These are phyloP conservation scores for Antrodiella citrinella DNA, from an alignment of 768 basidiomycete species.

Conservation along the genomic window DNA sequence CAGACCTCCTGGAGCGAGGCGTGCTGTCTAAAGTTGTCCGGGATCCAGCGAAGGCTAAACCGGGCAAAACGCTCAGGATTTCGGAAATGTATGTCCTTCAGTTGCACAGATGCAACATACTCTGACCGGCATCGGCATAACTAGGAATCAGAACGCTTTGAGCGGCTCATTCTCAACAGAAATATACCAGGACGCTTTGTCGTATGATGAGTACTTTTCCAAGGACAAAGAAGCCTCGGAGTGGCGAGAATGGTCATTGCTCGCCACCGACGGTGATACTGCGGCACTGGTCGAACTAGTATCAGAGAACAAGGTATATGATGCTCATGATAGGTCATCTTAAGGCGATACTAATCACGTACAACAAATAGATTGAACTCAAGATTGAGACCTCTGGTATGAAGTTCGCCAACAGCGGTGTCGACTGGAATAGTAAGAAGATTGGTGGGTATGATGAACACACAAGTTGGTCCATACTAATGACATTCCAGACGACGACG, in stretches of 20 bases:
- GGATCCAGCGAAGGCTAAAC: slow-evolving; percentile 53
- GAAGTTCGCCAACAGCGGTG: slow-evolving; percentile 40
- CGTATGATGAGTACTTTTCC: slow-evolving; percentile 47
- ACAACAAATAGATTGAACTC: slow-evolving; percentile 68
- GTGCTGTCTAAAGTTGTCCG: slow-evolving; percentile 60
- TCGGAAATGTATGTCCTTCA: slow-evolving; percentile 49
- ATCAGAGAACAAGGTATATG: slow-evolving; percentile 71
- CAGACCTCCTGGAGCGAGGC: slow-evolving; percentile 53
- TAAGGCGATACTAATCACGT: no score
- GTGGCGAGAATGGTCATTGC: slow-evolving; percentile 74
- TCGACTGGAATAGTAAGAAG: slow-evolving; percentile 89
- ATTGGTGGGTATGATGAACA: slow-evolving; percentile 42
- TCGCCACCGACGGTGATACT: slow-evolving; percentile 74
- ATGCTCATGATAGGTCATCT: no score
- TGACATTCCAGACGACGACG: slow-evolving; percentile 70
- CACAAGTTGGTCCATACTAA: no score
- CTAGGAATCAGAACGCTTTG: slow-evolving; percentile 60
- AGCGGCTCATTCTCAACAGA: slow-evolving; percentile 58
- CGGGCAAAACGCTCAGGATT: slow-evolving; percentile 70
- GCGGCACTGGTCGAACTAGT: slow-evolving; percentile 71
- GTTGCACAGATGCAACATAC: not conserved
- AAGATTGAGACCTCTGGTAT: slow-evolving; percentile 58
- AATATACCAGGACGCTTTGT: slow-evolving; percentile 62
- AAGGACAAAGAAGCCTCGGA: slow-evolving; percentile 26
- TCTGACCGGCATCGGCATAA: not conserved